Evolutionary conservation across 139 green algal genomes (phyloP).

Genomic region (Pleodorina starrii): DNA sequence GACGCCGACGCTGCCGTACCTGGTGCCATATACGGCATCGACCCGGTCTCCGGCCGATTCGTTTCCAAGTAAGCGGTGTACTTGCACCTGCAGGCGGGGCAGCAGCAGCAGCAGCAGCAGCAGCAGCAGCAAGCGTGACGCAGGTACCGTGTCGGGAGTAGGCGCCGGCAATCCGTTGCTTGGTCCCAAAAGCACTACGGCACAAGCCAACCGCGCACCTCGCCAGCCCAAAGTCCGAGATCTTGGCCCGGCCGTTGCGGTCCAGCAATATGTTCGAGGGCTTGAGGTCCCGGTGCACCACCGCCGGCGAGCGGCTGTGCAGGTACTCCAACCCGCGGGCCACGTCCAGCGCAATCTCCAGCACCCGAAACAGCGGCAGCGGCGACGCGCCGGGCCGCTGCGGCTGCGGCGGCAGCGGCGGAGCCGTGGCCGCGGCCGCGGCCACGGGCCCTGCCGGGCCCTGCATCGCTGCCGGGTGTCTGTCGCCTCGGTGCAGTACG

Average conservation of each 20-base stretch:
- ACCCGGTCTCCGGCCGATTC: constrained; percentile 25
- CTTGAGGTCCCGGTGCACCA: constrained; percentile 56
- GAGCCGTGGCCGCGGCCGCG: background rate
- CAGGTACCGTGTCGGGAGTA: too few relatives aligned
- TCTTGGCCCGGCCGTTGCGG: constrained; percentile 34
- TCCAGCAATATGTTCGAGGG: constrained; percentile 79
- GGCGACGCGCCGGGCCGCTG: background rate
- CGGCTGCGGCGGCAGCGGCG: background rate
- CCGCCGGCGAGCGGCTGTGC: constrained; percentile 59
- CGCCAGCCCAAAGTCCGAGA: constrained; percentile 59
- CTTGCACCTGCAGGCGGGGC: constrained; percentile 15
- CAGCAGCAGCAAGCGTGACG: background rate
- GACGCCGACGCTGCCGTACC: constrained; percentile 11
- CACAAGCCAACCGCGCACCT: too few relatives aligned
- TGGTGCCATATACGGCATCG: constrained; percentile 38
- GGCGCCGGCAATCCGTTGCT: too few relatives aligned
- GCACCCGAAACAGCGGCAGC: constrained; percentile 19
- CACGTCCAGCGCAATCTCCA: constrained; percentile 54
- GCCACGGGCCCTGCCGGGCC: background rate
- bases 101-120: too few relatives aligned
- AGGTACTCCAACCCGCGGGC: constrained; percentile 48
- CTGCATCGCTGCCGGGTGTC: background rate
- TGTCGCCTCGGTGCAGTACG: constrained; percentile 15
- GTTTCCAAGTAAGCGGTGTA: constrained; percentile 70
- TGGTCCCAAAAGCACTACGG: too few relatives aligned